Evolutionary conservation across 805 yeast genomes (phyloP).

Genomic region (Starmerella roubikii): DNA sequence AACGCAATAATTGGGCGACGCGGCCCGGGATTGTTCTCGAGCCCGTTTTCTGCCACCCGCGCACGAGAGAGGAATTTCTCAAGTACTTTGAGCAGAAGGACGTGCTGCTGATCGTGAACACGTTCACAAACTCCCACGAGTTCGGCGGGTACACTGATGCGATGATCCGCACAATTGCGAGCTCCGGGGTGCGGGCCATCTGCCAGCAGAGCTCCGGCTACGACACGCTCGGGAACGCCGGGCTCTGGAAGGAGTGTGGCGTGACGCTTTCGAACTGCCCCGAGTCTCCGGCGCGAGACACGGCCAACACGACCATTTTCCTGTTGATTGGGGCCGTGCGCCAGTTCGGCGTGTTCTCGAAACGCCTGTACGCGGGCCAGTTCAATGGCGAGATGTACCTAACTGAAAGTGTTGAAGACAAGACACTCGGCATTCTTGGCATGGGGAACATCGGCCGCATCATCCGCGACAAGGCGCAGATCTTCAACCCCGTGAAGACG

Average conservation of each 20-base stretch:
- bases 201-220: slow-evolving; percentile 48
- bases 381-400: slow-evolving; percentile 28
- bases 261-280: slow-evolving; percentile 43
- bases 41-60: slow-evolving; percentile 8
- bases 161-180: slow-evolving; percentile 13
- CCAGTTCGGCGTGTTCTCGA: slow-evolving; percentile 32
- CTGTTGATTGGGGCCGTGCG: slow-evolving; percentile 39
- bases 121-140: slow-evolving; percentile 16
- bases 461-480: slow-evolving; percentile 36
- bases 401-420: slow-evolving; percentile 38
- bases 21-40: too few relatives aligned
- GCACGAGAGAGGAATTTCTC: slow-evolving; percentile 14
- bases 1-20: too few relatives aligned
- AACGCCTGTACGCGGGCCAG: slow-evolving; percentile 31
- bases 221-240: slow-evolving; percentile 37
- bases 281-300: slow-evolving; percentile 37
- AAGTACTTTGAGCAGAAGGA: slow-evolving; percentile 11
- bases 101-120: slow-evolving; percentile 15
- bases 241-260: slow-evolving; percentile 29
- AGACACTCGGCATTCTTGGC: slow-evolving; percentile 43
- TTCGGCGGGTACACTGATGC: slow-evolving; percentile 19
- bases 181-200: slow-evolving; percentile 25
- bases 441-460: slow-evolving; percentile 52
- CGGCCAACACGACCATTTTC: slow-evolving; percentile 43
- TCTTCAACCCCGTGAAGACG: slow-evolving; percentile 37